Evolutionary conservation across 2,329 filamentous ascomycete genomes (phyloP).

Genomic region (Penicillium sp.): DNA sequence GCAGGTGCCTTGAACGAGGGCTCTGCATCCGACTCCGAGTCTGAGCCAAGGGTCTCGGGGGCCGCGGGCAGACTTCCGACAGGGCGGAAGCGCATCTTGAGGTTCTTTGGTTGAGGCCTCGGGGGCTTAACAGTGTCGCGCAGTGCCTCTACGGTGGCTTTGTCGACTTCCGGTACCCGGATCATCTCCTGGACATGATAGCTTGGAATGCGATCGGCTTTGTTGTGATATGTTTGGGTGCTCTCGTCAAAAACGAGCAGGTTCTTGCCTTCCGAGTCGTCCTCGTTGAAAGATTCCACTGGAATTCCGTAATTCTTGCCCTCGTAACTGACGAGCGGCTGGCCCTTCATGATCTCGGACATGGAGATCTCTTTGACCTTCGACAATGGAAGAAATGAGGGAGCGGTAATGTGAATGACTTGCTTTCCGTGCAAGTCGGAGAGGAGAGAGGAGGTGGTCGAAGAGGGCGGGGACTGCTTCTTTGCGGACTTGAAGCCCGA

Average conservation of each 20-base stretch:
- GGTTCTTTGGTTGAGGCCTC: slow-evolving; percentile 40
- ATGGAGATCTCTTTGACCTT: slow-evolving; percentile 45
- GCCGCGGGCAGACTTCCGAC: slow-evolving; percentile 35
- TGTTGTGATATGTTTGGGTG: slow-evolving; percentile 32
- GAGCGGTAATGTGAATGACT: slow-evolving; percentile 48
- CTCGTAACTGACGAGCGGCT: slow-evolving; percentile 41
- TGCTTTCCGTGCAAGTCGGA: slow-evolving; percentile 44
- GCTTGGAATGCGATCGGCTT: slow-evolving; percentile 27
- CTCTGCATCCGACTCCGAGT: slow-evolving; percentile 38
- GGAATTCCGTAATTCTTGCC: slow-evolving; percentile 43
- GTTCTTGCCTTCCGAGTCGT: slow-evolving; percentile 28
- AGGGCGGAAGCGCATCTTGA: slow-evolving; percentile 46
- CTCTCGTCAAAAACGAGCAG: slow-evolving; percentile 37
- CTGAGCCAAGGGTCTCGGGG: slow-evolving; percentile 35
- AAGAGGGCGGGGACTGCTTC: slow-evolving; percentile 31
- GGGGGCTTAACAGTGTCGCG: slow-evolving; percentile 34
- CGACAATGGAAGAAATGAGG: slow-evolving; percentile 42
- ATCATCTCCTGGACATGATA: slow-evolving; percentile 39
- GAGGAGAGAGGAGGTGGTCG: slow-evolving; percentile 32
- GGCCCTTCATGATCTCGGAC: slow-evolving; percentile 38
- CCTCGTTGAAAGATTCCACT: slow-evolving; percentile 28
- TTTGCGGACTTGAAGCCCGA: slow-evolving; percentile 41
- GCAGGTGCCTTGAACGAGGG: slow-evolving; percentile 31
- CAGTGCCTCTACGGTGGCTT: slow-evolving; percentile 22
- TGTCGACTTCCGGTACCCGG: slow-evolving; percentile 29